Conservation (phyloP, 352 stramenopile genomes). For the Aphanomyces cochlioides region DNA sequence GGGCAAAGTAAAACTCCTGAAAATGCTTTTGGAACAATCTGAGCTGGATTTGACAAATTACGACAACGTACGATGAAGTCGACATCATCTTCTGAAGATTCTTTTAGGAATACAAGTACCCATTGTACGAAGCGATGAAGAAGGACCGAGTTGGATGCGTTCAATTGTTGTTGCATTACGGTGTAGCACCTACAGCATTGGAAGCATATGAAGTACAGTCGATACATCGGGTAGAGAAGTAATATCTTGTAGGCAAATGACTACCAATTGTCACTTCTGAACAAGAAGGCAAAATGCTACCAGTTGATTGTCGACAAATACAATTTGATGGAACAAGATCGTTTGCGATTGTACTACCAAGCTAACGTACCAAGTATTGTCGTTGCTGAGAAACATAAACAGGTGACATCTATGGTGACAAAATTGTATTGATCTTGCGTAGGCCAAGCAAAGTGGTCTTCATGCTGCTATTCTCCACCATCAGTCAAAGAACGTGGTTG, state of each 20-base stretch:
- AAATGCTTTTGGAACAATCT: constrained; percentile 8
- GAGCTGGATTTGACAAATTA: background rate
- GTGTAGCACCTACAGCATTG: background rate
- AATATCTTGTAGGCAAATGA: constrained; percentile 7
- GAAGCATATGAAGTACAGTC: constrained; percentile 6
- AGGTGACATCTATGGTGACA: background rate
- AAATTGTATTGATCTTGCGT: background rate
- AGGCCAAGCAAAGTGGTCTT: constrained; percentile 16
- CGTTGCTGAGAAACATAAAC: constrained; percentile 8
- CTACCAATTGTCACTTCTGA: constrained; percentile 9
- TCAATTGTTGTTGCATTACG: constrained; percentile 1
- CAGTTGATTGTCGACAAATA: background rate
- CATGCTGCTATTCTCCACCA: constrained; percentile 9
- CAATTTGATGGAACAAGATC: background rate
- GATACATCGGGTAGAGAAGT: background rate
- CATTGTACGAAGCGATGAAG: background rate
- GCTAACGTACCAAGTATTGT: constrained; percentile 10
- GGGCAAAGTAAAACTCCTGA: background rate
- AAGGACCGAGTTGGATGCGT: constrained; percentile 17
- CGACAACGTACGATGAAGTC: too few species aligned
- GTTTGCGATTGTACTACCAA: background rate
- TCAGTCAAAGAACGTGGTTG: background rate
- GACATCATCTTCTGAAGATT: too few species aligned
- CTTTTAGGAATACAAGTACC: background rate
- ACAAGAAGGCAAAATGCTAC: background rate